These are phyloP conservation scores for Nitzschia sp. DNA, from an alignment of 108 stramenopile genomes.

Conservation along the genomic window DNA sequence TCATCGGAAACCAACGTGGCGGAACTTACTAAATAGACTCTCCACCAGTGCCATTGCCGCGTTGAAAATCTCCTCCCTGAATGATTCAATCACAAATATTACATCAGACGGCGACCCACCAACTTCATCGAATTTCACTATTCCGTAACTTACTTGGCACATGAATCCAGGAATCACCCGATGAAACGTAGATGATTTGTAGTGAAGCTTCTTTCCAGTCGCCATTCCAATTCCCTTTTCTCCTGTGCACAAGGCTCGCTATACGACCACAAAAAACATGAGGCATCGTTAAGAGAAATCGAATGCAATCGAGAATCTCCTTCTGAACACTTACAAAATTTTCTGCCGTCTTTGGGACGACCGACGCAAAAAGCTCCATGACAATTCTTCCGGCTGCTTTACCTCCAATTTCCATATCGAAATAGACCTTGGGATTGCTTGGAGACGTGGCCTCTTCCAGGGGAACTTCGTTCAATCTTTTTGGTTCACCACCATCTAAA, in stretches of 20 bases:
- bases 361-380: constrained; percentile 87
- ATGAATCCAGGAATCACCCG: constrained; percentile 95
- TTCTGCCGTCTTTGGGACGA: constrained; percentile 94
- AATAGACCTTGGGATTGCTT: constrained; percentile 57
- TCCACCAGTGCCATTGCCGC: constrained; percentile 83
- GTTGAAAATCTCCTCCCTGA: constrained; percentile 85
- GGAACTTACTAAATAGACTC: constrained; percentile 83
- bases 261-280: neutral
- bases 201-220: constrained; percentile 48
- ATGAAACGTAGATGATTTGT: constrained; percentile 90
- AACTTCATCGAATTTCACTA: too few relatives aligned
- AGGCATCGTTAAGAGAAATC: neutral
- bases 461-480: constrained; percentile 2
- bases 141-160: constrained; percentile 44
- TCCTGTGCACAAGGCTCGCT: constrained; percentile 54
- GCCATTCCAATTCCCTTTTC: constrained; percentile 84
- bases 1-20: neutral
- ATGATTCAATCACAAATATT: neutral
- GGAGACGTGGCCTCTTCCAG: constrained; percentile 17
- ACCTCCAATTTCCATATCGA: constrained; percentile 89
- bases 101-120: too few relatives aligned
- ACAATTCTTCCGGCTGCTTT: constrained; percentile 77
- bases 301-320: too few relatives aligned
- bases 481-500: constrained; percentile 34
- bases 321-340: constrained; percentile 61